Evolutionary conservation across 768 basidiomycete species (phyloP).

Genomic region (Termitomyces sp.): DNA sequence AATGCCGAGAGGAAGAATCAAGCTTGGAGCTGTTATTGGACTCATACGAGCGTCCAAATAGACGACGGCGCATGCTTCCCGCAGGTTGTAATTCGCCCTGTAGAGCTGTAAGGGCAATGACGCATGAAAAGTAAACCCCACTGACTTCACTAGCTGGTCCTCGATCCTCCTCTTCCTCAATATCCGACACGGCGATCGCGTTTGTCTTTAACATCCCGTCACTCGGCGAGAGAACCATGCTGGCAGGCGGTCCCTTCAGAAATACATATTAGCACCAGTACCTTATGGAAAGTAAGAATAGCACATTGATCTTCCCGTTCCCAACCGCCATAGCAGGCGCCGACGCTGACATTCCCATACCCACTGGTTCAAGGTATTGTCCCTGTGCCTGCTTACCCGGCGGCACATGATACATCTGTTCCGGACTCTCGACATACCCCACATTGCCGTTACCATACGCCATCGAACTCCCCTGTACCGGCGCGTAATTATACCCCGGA

Average conservation of each 20-base stretch:
- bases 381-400: slow-evolving; percentile 21
- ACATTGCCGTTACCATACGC: neutral
- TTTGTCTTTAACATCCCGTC: slow-evolving; percentile 48
- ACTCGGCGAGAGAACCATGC: slow-evolving; percentile 54
- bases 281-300: neutral
- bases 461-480: neutral
- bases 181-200: slow-evolving; percentile 29
- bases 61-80: slow-evolving; percentile 39
- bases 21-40: slow-evolving; percentile 23
- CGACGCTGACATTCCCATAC: slow-evolving; percentile 12
- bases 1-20: slow-evolving; percentile 19
- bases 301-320: slow-evolving; percentile 19
- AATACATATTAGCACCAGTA: neutral
- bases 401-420: neutral
- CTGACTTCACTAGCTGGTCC: slow-evolving; percentile 66
- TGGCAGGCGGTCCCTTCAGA: slow-evolving; percentile 42
- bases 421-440: neutral
- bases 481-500: neutral
- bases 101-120: slow-evolving; percentile 16
- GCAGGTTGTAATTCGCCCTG: slow-evolving; percentile 48
- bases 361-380: slow-evolving; percentile 25
- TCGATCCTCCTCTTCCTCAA: slow-evolving; percentile 42
- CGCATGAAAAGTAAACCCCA: slow-evolving; percentile 8
- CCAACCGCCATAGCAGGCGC: slow-evolving; percentile 4
- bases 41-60: slow-evolving; percentile 63